Base-by-base conservation (phyloP, 2,329 filamentous ascomycete species). In the Epichloe gansuensis region DNA sequence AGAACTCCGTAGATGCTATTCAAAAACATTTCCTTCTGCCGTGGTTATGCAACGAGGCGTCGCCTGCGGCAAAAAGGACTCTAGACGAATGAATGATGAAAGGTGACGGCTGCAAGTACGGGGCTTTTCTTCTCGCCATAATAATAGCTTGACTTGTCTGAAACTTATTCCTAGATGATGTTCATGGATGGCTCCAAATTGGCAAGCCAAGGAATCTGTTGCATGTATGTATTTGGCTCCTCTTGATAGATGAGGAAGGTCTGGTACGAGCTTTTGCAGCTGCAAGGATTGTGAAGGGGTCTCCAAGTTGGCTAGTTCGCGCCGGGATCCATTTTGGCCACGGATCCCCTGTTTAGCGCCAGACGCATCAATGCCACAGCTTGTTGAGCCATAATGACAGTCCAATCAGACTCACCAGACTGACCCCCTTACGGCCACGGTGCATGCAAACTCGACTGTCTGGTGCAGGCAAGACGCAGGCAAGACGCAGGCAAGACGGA, bases 361-460 rank as follows among this genome's bases (percentile, higher is more conserved):
- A 55, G 54, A 53, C 56, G 54, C 59, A 50, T 62, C 60, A 62
- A 66, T 65, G 61, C 60, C 58, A 61, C 55, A 52, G 53, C 31
- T 31, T 31, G 31, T 31, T 31, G 31, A 31, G 31, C 51, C 46
- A 59, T 49, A 47, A 47, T 11, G 50, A 52, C 51, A 38, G 56
- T 51, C 63, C 63, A 66, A 66, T 66, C 56, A 58, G 40, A 51
- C 51, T 44, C 54, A 47, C 50, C 34, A 47, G 44, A 34, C 53
- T 49, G 31, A 25, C 55, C 51, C 54, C 55, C 44, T 54, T 42
- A 38, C 44, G 0, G 25, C 31, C 31, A 31, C 27, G 3, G 27
- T 4, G 27, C 27, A 31, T 31, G 25, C 25, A 31, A 31, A 31
- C 8, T 31, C 27, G 27, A 31, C 31, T 31, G 27, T 27, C 27